These are phyloP conservation scores for Penicillium alfredii DNA, from an alignment of 495 filamentous ascomycete genomes.

Conservation along the genomic window DNA sequence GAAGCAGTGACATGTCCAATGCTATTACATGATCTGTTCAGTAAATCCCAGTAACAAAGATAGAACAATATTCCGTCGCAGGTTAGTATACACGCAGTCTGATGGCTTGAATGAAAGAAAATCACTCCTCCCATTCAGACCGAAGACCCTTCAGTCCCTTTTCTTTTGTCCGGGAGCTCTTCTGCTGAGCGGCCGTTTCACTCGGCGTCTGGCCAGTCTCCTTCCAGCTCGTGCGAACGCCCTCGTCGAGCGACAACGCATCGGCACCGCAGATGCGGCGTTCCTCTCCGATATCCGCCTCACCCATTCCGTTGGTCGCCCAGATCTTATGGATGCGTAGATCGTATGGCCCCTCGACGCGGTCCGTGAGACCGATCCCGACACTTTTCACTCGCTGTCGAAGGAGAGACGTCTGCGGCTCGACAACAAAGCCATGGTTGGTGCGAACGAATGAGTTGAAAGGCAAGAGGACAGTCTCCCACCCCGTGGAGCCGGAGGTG, in stretches of 20 bases:
- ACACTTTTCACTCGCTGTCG: constrained; percentile 77
- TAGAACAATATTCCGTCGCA: too few species aligned
- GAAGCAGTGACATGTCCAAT: constrained; percentile 5
- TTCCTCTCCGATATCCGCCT: constrained; percentile 37
- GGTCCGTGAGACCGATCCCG: constrained; percentile 83
- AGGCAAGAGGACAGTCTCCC: constrained; percentile 88
- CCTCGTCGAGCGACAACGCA: constrained; percentile 40
- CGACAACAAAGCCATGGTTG: constrained; percentile 81
- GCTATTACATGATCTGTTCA: constrained; percentile 5
- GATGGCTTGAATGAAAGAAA: too few species aligned
- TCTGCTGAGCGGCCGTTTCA: too few species aligned
- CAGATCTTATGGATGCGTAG: constrained; percentile 78
- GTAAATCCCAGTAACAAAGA: too few species aligned
- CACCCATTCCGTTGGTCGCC: constrained; percentile 52
- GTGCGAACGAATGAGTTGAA: constrained; percentile 93
- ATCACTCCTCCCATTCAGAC: constrained; percentile 36
- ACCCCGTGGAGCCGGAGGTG: constrained; percentile 59
- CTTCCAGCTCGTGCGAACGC: constrained; percentile 30
- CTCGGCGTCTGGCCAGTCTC: constrained; percentile 1
- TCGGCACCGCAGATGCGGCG: constrained; percentile 37
- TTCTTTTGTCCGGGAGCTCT: too few species aligned
- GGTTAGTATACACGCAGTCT: too few species aligned
- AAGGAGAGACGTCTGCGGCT: constrained; percentile 84
- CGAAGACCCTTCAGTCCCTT: constrained; percentile 36
- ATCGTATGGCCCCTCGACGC: constrained; percentile 80